These are phyloP conservation scores for Chlamydomonas reinhardtii DNA, from an alignment of 163 green algal genomes.

Conservation along the genomic window DNA sequence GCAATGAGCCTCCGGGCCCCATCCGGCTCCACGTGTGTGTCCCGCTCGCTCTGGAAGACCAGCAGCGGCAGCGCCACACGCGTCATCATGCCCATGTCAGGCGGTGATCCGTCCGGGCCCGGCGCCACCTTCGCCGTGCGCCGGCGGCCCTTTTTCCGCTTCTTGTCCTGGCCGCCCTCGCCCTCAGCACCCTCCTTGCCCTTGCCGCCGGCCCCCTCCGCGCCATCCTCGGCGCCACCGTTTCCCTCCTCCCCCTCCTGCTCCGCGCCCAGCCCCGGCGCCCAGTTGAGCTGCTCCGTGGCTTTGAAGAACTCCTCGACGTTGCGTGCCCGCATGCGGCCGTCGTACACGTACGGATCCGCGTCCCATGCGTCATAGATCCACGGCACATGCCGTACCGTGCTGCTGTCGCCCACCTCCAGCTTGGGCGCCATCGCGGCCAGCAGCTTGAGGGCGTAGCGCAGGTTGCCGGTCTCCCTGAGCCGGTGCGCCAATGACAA, in stretches of 20 bases:
- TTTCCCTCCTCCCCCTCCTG: neutral
- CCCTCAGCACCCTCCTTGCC: too few species aligned
- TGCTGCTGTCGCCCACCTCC: neutral
- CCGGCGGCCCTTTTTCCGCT: too few species aligned
- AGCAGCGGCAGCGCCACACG: slow-evolving; percentile 53
- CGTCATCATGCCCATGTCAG: too few species aligned
- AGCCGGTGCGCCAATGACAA: slow-evolving; percentile 75
- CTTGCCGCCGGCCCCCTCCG: too few species aligned
- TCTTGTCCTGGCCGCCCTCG: too few species aligned
- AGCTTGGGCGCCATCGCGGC: neutral
- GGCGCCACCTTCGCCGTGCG: too few species aligned
- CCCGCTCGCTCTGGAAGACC: slow-evolving; percentile 24
- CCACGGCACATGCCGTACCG: neutral
- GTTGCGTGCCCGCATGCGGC: slow-evolving; percentile 1
- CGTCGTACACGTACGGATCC: slow-evolving; percentile 49
- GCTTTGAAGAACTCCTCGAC: neutral
- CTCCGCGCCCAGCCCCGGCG: too few species aligned
- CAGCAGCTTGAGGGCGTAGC: slow-evolving; percentile 7
- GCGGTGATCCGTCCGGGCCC: too few species aligned
- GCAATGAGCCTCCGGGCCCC: slow-evolving; percentile 66
- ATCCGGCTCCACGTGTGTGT: slow-evolving; percentile 68
- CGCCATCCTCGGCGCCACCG: slow-evolving; percentile 50
- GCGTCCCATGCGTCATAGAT: slow-evolving; percentile 23
- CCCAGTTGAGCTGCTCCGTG: slow-evolving; percentile 66
- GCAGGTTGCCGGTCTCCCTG: slow-evolving; percentile 23